phyloP scores from a whole-genome alignment of 768 basidiomycete genomes.

The Psilocybe cyanescens region DNA sequence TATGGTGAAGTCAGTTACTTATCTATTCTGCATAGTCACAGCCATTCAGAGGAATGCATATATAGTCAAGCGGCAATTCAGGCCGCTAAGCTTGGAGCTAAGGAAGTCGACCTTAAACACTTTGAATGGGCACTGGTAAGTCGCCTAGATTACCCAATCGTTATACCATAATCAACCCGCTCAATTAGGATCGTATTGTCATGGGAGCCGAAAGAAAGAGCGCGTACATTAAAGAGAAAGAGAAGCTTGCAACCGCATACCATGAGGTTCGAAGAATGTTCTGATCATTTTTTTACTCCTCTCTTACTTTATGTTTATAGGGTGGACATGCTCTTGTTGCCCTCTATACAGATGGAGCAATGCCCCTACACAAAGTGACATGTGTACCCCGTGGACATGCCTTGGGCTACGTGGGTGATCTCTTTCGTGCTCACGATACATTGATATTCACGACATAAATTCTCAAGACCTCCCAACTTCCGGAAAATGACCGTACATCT shows the following conservation, averaged over 20 bases:
- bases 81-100: conserved; percentile 83
- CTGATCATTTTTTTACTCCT: conserved; percentile 13
- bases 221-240: conserved; percentile 85
- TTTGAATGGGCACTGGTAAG: conserved; percentile 97
- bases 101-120: conserved; percentile 74
- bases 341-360: conserved; percentile 91
- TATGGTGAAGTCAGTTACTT: conserved; percentile 80
- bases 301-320: conserved; percentile 38
- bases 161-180: conserved; percentile 2
- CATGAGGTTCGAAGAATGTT: conserved; percentile 69
- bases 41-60: conserved; percentile 11
- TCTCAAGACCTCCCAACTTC: conserved; percentile 72
- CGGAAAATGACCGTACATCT: conserved; percentile 77
- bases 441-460: conserved; percentile 14
- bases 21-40: conserved; percentile 1
- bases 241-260: conserved; percentile 90
- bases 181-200: conserved; percentile 79
- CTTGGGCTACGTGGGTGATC: conserved; percentile 73
- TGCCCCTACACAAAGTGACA: conserved; percentile 97
- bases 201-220: conserved; percentile 97
- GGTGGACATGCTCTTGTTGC: conserved; percentile 96
- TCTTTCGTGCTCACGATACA: conserved; percentile 8
- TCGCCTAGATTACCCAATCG: conserved; percentile 4
- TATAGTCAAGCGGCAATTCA: conserved; percentile 89
- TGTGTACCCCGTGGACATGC: conserved; percentile 96